phyloP scores from a whole-genome alignment of 1,284 basidiomycete species.

The Rhodotorula sp. region DNA sequence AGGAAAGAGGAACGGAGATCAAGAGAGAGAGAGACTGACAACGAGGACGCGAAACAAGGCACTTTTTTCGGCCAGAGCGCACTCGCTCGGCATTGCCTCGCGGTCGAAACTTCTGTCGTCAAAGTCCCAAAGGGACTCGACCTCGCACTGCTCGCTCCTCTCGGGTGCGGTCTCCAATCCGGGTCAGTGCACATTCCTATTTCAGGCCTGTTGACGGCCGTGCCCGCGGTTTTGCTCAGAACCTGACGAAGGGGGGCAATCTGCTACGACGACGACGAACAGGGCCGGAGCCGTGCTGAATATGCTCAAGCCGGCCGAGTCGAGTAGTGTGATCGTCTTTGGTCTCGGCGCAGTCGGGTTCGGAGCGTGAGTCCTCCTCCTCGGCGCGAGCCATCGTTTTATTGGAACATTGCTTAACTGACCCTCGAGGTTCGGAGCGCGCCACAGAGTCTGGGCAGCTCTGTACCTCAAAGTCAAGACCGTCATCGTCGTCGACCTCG shows the following conservation, averaged over 20 bases:
- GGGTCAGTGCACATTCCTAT: neutral
- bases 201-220: neutral
- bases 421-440: neutral
- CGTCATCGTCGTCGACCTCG: constrained; percentile 44
- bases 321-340: constrained; percentile 32
- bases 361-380: constrained; percentile 20
- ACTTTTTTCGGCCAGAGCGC: constrained; percentile 44
- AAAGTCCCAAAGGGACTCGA: constrained; percentile 34
- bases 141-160: constrained; percentile 10
- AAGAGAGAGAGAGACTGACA: neutral
- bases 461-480: constrained; percentile 30
- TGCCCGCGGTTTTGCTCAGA: too few species aligned
- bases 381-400: neutral
- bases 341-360: constrained; percentile 44
- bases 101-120: constrained; percentile 35
- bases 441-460: constrained; percentile 34
- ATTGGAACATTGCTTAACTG: too few species aligned
- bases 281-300: constrained; percentile 30
- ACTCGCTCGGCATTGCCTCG: constrained; percentile 41
- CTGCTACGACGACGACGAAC: neutral
- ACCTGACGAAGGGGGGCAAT: too few species aligned
- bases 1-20: too few species aligned
- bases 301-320: constrained; percentile 25
- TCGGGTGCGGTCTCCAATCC: constrained; percentile 2
- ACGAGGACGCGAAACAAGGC: neutral